Base-by-base conservation (phyloP, 352 stramenopile species). In the Globisporangium viniferum region DNA sequence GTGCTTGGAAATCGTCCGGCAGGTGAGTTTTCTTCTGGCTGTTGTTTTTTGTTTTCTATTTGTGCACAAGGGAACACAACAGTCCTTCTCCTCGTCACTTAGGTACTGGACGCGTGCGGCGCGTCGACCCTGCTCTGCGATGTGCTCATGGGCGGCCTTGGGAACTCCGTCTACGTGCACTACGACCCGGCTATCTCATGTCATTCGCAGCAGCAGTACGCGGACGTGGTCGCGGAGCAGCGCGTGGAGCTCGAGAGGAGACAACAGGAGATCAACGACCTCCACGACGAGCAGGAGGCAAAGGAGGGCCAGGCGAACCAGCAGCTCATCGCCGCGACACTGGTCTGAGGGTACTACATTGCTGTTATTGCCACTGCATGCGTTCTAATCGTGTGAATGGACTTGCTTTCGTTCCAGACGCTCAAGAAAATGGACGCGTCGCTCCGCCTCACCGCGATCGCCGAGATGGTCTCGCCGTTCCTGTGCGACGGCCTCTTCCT, bases 401-500 rank as follows among this genome's bases (percentile, higher is more conserved):
- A 18, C 0, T 33, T 15, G 24, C 31, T 12, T 57, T 59, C 39
- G 15, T 35, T 18, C 36, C 49, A 70, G 44, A 35, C 64, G n/a
- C 55, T 87, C 24, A 69, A 74, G 27, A 75, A 76, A 49, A 75
- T 90, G 46, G 71, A 80, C n/a, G 44, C 76, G 5, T 78, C 66
- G 18, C 58, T 68, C 41, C 69, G 78, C 18, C 56, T 73, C 1
- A 68, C 51, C 24, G 61, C 76, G 15, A 74, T 92, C 60, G 73
- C 74, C 0, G 77, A 90, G 39, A 73, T 83, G 29, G 29, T 90
- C 14, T 60, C 71, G 1, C 82, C 82, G 31, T 87, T 89, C 10
- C 71, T 91, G 8, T 73, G 74, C 46, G 82, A 88, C 7, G 79
- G 88, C 10, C 62, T 90, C n/a, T 59, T 91, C 54, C 69, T 89